phyloP scores from a whole-genome alignment of 148 eudicot genomes.

The Pharnaceum exiguum region DNA sequence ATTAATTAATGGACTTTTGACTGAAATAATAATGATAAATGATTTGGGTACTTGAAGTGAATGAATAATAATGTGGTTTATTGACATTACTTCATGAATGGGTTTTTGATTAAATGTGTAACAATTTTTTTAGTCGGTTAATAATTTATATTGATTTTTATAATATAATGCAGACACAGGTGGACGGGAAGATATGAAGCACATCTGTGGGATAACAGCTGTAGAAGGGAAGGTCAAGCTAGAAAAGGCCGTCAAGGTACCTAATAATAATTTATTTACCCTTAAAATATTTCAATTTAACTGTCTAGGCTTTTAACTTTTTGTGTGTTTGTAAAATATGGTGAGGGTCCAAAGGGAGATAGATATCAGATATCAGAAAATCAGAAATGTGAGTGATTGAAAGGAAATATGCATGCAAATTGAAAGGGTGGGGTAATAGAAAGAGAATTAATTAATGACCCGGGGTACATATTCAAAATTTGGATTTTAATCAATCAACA shows the following conservation, averaged over 20 bases:
- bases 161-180: conserved; percentile 51
- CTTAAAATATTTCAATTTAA: conserved; percentile 5
- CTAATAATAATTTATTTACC: no score
- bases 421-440: no score
- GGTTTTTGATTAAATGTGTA: no score
- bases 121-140: background rate
- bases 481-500: conserved; percentile 7
- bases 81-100: no score
- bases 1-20: background rate
- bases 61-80: no score
- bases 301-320: background rate
- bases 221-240: conserved; percentile 98
- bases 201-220: conserved; percentile 99
- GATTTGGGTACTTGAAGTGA: no score
- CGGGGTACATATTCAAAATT: no score
- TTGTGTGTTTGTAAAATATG: background rate
- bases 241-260: conserved; percentile 99
- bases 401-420: conserved; percentile 22
- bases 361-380: background rate
- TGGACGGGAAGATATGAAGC: conserved; percentile 99
- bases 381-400: conserved; percentile 13
- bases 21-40: no score
- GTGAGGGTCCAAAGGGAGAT: background rate
- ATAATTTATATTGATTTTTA: no score
- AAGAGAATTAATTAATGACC: background rate